A percentile compares a stretch with the other conserved stretches of the same genome.
Conservation (phyloP, 108 stramenopile genomes). For the Stephanodiscus minutulus region DNA sequence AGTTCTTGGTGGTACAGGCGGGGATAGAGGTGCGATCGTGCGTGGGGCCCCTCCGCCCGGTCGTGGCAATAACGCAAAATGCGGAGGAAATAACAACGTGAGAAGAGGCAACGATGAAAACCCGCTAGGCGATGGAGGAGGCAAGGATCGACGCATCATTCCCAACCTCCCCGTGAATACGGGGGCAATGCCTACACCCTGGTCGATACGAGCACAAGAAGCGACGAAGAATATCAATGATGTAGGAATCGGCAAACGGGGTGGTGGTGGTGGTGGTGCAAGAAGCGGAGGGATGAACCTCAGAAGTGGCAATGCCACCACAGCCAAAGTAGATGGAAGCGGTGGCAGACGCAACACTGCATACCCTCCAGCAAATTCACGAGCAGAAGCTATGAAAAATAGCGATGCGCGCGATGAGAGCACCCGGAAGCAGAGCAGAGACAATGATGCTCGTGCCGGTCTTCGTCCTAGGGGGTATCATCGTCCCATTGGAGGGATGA, state of each 20-base stretch:
- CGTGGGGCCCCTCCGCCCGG: no score
- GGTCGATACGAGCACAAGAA: constrained; percentile 6
- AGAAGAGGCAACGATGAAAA: not conserved
- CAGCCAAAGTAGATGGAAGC: not conserved
- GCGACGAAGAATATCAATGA: not conserved
- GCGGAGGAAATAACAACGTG: not conserved
- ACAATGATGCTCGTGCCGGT: constrained; percentile 4
- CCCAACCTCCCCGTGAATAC: not conserved
- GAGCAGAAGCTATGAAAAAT: not conserved
- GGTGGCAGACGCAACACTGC: not conserved
- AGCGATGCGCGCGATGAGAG: not conserved
- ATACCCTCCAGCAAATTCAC: not conserved
- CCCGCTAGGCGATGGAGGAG: not conserved
- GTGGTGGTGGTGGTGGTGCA: not conserved
- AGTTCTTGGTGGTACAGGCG: no score
- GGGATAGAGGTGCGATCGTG: constrained; percentile 3
- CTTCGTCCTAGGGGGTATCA: not conserved
- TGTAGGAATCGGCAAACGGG: not conserved
- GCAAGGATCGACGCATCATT: not conserved
- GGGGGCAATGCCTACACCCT: constrained; percentile 8
- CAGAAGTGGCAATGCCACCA: not conserved
- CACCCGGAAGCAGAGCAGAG: not conserved
- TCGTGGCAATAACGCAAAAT: not conserved
- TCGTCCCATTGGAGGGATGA: no score
- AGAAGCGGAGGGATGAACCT: not conserved